A percentile compares a stretch with the other conserved stretches of the same genome.
phyloP scores from a whole-genome alignment of 208 protist species.

The Leishmania lainsoni region DNA sequence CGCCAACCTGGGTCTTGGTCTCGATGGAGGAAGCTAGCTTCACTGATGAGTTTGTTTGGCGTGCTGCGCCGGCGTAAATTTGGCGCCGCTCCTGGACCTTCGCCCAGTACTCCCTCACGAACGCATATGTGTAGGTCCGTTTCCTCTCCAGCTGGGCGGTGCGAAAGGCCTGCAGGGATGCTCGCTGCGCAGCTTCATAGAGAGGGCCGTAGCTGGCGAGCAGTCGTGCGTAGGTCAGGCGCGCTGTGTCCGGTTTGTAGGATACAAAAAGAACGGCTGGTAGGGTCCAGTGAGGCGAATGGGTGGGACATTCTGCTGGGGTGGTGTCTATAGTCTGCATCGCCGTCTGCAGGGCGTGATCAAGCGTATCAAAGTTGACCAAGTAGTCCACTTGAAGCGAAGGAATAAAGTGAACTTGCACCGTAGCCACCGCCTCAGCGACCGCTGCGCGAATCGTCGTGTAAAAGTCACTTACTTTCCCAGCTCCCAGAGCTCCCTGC shows the following conservation, averaged over 20 bases:
- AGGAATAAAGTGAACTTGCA: constrained; percentile 45
- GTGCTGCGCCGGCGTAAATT: neutral
- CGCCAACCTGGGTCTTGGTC: neutral
- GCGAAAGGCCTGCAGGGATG: constrained; percentile 35
- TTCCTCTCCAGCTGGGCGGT: constrained; percentile 31
- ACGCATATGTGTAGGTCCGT: constrained; percentile 39
- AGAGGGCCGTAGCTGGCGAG: constrained; percentile 67
- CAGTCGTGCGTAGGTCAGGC: constrained; percentile 69
- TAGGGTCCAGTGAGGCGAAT: neutral
- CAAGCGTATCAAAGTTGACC: constrained; percentile 54
- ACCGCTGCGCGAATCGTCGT: constrained; percentile 5
- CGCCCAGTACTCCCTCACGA: constrained; percentile 61
- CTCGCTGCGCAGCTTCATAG: constrained; percentile 54
- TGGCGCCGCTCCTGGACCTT: constrained; percentile 46
- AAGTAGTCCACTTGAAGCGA: constrained; percentile 54
- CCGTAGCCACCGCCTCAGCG: neutral
- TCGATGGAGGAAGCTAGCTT: neutral
- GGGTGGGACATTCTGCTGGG: neutral
- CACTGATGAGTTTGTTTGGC: neutral
- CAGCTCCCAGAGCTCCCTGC: constrained; percentile 25
- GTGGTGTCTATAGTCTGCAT: neutral
- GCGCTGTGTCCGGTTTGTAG: constrained; percentile 42
- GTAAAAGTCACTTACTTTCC: constrained; percentile 13
- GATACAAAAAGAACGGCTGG: constrained; percentile 71
- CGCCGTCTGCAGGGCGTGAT: constrained; percentile 30